Evolutionary conservation across 768 basidiomycete genomes (phyloP).

Genomic region (Amanita muscaria): DNA sequence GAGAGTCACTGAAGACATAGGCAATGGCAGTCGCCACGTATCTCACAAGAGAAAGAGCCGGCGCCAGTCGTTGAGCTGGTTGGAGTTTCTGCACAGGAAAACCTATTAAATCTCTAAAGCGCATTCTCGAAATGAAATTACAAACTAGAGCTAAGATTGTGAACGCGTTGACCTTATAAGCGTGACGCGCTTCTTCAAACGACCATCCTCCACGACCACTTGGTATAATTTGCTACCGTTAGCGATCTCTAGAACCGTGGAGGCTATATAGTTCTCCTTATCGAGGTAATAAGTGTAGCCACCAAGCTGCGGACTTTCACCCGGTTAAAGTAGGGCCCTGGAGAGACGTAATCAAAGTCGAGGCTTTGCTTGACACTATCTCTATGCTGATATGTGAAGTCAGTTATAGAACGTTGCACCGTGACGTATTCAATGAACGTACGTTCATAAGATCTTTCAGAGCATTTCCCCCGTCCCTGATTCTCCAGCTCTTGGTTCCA

Average conservation of each 20-base stretch:
- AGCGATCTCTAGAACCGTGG: conserved; percentile 88
- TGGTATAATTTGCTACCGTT: conserved; percentile 88
- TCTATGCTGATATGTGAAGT: conserved; percentile 40
- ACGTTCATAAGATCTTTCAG: conserved; percentile 61
- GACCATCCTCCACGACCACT: conserved; percentile 79
- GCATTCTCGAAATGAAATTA: conserved; percentile 2
- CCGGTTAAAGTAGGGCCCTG: conserved; percentile 74
- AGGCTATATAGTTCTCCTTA: conserved; percentile 59
- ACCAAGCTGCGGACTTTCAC: conserved; percentile 86
- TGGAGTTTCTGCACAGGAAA: conserved; percentile 54
- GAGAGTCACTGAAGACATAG: conserved; percentile 89
- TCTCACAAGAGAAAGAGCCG: conserved; percentile 82
- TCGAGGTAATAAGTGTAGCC: conserved; percentile 80
- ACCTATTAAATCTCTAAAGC: not conserved
- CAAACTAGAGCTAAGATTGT: conserved; percentile 36
- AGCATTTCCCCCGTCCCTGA: conserved; percentile 41
- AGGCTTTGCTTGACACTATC: conserved; percentile 61
- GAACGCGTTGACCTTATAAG: conserved; percentile 84
- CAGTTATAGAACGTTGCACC: not conserved
- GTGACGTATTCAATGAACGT: conserved; percentile 11
- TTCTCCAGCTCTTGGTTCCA: conserved; percentile 76
- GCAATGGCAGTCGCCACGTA: conserved; percentile 86
- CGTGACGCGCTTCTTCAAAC: conserved; percentile 81
- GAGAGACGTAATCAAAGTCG: conserved; percentile 75
- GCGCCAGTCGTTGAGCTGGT: conserved; percentile 61